Percentiles rank a stretch among this genome's conserved stretches.
Conservation (phyloP, 495 filamentous ascomycete species). For the Hypoxylon crocopeplum region DNA sequence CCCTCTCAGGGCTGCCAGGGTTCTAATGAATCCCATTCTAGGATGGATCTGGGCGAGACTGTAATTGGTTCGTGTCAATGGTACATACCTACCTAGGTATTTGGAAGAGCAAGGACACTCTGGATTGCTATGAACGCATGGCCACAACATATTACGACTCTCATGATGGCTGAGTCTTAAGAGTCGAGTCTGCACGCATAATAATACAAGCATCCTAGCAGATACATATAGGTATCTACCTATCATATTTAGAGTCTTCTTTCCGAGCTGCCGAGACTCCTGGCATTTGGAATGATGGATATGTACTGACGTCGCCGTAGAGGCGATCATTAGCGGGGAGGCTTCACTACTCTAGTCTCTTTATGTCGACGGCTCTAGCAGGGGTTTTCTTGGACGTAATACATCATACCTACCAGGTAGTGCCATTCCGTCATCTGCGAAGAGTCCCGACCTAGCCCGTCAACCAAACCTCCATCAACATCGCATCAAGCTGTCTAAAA, state of each 20-base stretch:
- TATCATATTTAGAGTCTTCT: no score
- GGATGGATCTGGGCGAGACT: slow-evolving; percentile 16
- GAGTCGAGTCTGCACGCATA: neutral
- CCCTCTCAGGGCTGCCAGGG: neutral
- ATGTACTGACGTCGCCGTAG: slow-evolving; percentile 11
- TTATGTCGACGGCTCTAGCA: slow-evolving; percentile 14
- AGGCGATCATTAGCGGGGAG: slow-evolving; percentile 10
- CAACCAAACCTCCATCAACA: slow-evolving; percentile 15
- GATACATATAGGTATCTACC: neutral
- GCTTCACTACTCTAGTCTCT: neutral
- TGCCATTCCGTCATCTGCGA: slow-evolving; percentile 30
- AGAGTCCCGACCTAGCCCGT: neutral
- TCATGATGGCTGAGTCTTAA: neutral
- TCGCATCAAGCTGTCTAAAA: slow-evolving; percentile 24
- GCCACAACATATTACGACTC: no score
- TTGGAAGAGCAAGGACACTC: no score
- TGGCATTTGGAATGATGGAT: slow-evolving; percentile 6
- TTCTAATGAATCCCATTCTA: slow-evolving; percentile 11
- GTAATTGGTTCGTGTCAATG: neutral
- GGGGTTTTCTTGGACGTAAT: slow-evolving; percentile 12
- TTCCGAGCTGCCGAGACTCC: slow-evolving; percentile 6
- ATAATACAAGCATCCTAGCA: neutral
- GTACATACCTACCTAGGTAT: no score
- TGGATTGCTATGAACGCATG: no score
- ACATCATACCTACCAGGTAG: slow-evolving; percentile 33